Evolutionary conservation across 768 basidiomycete genomes (phyloP).

Genomic region (Termitomyces sp.): DNA sequence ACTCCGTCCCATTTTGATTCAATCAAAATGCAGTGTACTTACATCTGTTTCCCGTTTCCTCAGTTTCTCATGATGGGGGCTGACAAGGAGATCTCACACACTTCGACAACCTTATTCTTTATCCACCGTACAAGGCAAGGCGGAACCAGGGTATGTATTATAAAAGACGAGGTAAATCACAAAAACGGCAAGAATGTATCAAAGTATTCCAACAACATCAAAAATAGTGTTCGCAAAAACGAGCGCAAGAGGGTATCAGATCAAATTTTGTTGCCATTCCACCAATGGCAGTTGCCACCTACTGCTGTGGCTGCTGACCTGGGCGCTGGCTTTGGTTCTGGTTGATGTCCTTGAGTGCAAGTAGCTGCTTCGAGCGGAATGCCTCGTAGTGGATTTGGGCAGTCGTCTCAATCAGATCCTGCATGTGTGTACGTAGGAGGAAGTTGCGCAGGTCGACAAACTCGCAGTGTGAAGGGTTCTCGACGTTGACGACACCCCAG

Average conservation of each 20-base stretch:
- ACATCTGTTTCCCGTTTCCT: not conserved
- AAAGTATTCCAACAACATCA: constrained; percentile 20
- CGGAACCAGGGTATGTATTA: constrained; percentile 18
- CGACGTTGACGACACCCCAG: constrained; percentile 98
- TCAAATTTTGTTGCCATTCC: constrained; percentile 13
- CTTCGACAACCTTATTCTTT: not conserved
- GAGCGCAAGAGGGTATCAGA: constrained; percentile 16
- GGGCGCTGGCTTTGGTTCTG: constrained; percentile 44
- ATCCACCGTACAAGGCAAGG: not conserved
- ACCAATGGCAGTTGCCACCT: not conserved
- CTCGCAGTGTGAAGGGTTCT: constrained; percentile 96
- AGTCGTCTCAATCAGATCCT: constrained; percentile 98
- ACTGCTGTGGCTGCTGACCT: constrained; percentile 23
- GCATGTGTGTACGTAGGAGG: constrained; percentile 89
- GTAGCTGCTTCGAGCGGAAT: constrained; percentile 96
- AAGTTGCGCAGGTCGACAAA: constrained; percentile 97
- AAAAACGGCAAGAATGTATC: constrained; percentile 15
- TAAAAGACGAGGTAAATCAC: constrained; percentile 16
- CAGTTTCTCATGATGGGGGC: not conserved
- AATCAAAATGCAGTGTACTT: not conserved
- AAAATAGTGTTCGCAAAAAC: constrained; percentile 10
- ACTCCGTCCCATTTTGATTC: not conserved
- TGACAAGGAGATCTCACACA: not conserved
- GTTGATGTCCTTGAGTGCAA: constrained; percentile 86
- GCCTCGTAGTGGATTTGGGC: constrained; percentile 99